Base-by-base conservation (phyloP, 768 basidiomycete genomes). In the Kwoniella sp. region DNA sequence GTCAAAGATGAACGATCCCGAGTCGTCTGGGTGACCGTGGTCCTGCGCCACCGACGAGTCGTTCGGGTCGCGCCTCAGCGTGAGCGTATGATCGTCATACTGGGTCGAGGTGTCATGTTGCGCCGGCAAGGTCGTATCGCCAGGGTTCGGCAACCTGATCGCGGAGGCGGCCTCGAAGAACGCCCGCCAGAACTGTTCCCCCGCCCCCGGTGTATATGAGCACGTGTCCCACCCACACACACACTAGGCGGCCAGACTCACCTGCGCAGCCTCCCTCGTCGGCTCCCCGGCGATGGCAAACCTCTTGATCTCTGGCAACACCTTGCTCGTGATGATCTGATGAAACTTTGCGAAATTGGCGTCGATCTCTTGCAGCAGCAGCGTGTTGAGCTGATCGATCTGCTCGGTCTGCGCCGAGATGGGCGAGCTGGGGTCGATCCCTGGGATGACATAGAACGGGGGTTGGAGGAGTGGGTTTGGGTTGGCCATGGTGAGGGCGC, bases 81-180 rank as follows among this genome's bases (percentile, higher is more conserved):
- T 56, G 23, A 51, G 31, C 2, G 45, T 58, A 28, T 55, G 57
- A 36, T 56, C 63, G 26, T 51, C 56, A 27, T 50, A 55, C 27
- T 50, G 39, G 22, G 53, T 63, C 26, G 48, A 58, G 14, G 48
- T 56, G 27, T 61, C 19, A 29, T 57, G 51, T 29, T 62, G 53
- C 11, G 41, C 29, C n/a, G 38, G 52, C 12, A 42, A 34, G 32
- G 59, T 53, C 27, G 60, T 50, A 34, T 82, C 83, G 40, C 83
- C 88, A 28, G 79, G 83, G 1, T 82, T 83, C 3, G 86, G 84
- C 37, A 91, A 85, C 33, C 84, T 83, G 25, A 90, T 85, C 62
- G 89, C 85, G 3, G 93, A 92, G 8, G 91, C 89, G 53, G 87
- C 83, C 67, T 96, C 91, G 69, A 91, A 96, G 79, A 99, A 98